These are phyloP conservation scores for Pyrenophora teres DNA, from an alignment of 2,329 filamentous ascomycete genomes.

Conservation along the genomic window DNA sequence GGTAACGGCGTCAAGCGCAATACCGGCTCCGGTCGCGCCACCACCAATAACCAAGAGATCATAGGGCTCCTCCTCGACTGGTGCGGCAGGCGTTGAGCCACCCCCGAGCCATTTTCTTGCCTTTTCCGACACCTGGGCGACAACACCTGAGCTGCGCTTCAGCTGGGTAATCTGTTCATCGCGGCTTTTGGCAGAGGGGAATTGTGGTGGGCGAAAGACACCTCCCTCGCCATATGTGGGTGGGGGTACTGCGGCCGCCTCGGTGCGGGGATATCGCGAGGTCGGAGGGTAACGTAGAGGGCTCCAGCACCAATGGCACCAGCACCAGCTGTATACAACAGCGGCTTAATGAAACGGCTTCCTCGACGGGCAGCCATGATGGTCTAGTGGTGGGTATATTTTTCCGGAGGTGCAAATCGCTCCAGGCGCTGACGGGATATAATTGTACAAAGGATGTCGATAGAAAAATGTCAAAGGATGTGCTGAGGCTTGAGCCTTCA, in stretches of 20 bases:
- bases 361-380: conserved; percentile 44
- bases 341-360: conserved; percentile 59
- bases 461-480: conserved; percentile 12
- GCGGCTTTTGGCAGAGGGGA: conserved; percentile 66
- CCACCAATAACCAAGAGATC: conserved; percentile 80
- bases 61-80: conserved; percentile 61
- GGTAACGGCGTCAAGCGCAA: conserved; percentile 80
- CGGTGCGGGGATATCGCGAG: conserved; percentile 71
- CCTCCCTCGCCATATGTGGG: conserved; percentile 72
- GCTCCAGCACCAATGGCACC: conserved; percentile 59
- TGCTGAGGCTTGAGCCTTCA: conserved; percentile 25
- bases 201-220: conserved; percentile 67
- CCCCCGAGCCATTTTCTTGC: conserved; percentile 51
- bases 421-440: conserved; percentile 10
- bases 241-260: conserved; percentile 70
- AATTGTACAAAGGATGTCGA: conserved; percentile 5
- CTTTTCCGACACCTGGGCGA: conserved; percentile 39
- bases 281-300: conserved; percentile 69
- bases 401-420: conserved; percentile 2
- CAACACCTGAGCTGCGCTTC: conserved; percentile 56
- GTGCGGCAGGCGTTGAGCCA: conserved; percentile 33
- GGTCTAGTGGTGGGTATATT: conserved; percentile 7
- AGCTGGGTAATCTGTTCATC: conserved; percentile 68
- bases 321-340: conserved; percentile 64
- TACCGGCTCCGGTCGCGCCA: conserved; percentile 78